These are phyloP conservation scores for Tremella yokohamensis DNA, from an alignment of 768 basidiomycete genomes.

Conservation along the genomic window DNA sequence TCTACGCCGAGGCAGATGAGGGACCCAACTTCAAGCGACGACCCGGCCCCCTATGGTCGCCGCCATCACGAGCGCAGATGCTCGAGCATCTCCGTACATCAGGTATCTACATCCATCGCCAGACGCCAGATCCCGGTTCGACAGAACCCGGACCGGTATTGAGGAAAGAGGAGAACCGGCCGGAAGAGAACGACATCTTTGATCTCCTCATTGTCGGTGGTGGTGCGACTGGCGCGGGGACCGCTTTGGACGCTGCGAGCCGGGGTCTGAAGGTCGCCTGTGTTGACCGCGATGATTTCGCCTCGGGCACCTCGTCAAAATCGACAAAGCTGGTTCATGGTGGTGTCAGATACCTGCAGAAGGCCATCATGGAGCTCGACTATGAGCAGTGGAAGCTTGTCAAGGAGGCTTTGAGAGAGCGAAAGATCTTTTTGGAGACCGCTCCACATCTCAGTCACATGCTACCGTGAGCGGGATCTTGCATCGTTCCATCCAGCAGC, in stretches of 20 bases:
- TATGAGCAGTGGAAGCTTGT: slow-evolving; percentile 81
- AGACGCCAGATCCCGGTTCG: not conserved
- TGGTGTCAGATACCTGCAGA: slow-evolving; percentile 94
- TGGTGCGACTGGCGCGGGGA: slow-evolving; percentile 91
- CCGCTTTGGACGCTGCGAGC: slow-evolving; percentile 91
- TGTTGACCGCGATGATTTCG: slow-evolving; percentile 89
- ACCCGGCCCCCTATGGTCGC: slow-evolving; percentile 52
- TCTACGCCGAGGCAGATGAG: slow-evolving; percentile 20
- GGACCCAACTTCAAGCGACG: slow-evolving; percentile 45
- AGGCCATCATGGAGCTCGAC: slow-evolving; percentile 90
- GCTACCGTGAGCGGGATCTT: slow-evolving; percentile 62
- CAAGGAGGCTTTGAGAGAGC: slow-evolving; percentile 87
- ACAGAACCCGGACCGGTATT: slow-evolving; percentile 38
- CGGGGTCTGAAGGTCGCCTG: slow-evolving; percentile 87
- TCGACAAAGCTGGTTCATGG: slow-evolving; percentile 98
- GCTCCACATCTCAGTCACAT: slow-evolving; percentile 88
- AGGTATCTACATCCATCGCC: slow-evolving; percentile 35
- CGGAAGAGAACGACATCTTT: slow-evolving; percentile 59
- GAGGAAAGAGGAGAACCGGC: slow-evolving; percentile 12
- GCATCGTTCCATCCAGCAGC: no score
- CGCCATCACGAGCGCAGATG: slow-evolving; percentile 51
- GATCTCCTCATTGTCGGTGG: slow-evolving; percentile 86
- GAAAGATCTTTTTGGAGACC: slow-evolving; percentile 87
- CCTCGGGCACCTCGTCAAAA: slow-evolving; percentile 89
- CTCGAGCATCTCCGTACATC: slow-evolving; percentile 49